A percentile compares a stretch with the other conserved stretches of the same genome.
Conservation (phyloP, 1,284 basidiomycete genomes). For the Abortiporus biennis region DNA sequence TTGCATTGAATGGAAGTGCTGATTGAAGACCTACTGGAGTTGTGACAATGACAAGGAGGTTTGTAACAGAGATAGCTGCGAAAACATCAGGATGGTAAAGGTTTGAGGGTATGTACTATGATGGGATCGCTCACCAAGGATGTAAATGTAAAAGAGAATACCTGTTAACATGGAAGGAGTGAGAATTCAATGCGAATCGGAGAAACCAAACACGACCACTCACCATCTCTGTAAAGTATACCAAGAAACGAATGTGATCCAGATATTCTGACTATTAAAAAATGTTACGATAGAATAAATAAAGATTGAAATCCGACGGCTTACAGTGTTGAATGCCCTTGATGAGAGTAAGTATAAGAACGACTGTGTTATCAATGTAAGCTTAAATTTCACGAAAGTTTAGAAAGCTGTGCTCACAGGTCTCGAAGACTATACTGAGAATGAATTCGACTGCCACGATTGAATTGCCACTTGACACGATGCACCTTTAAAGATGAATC, state of each 20-base stretch:
- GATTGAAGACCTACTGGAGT: conserved; percentile 3
- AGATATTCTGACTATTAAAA: conserved; percentile 1
- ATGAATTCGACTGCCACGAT: conserved; percentile 6
- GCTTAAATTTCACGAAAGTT: background rate
- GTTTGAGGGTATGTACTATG: background rate
- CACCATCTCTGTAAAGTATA: conserved; percentile 9
- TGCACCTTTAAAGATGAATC: background rate
- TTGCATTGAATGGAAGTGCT: background rate
- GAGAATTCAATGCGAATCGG: too few relatives aligned
- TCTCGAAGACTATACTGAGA: conserved; percentile 6
- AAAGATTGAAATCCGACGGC: too few relatives aligned
- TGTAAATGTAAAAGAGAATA: conserved; percentile 6
- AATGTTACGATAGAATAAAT: too few relatives aligned
- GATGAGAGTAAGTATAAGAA: conserved; percentile 7
- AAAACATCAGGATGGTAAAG: background rate
- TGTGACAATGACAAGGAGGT: conserved; percentile 6
- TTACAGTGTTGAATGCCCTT: conserved; percentile 9
- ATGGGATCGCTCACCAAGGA: background rate
- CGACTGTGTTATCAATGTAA: background rate
- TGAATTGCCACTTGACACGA: conserved; percentile 3
- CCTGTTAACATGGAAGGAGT: too few relatives aligned
- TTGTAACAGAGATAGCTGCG: conserved; percentile 6
- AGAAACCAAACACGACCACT: too few relatives aligned
- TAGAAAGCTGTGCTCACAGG: background rate
- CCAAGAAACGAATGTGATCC: background rate